Evolutionary conservation across 1,284 basidiomycete genomes (phyloP), one percentile per base, ranked within the genome.

Genomic region (Cutaneotrichosporon spelunceum): DNA sequence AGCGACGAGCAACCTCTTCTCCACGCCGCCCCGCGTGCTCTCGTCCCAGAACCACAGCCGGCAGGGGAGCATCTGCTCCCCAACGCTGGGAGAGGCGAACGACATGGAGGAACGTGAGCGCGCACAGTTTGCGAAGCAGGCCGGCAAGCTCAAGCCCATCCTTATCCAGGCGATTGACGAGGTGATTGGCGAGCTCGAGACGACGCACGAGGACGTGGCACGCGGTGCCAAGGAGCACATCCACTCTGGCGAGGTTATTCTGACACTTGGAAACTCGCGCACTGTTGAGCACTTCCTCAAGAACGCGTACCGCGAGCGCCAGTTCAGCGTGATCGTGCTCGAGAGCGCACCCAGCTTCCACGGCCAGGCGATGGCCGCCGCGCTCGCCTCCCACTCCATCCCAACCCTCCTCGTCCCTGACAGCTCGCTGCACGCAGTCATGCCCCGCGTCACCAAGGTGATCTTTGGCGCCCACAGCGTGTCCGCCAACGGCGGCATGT

Each of bases 391-490:
- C 24, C 83, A 86, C 24, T 88, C 90, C 59, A 93, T 98, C 68
- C 92, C 91, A 13, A 94, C 93, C 21, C 89, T 98, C 74, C 88
- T 99, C 56, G 88, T 99, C 50, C 94, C 95, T 44, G 95, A 98
- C 79, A 91, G 90, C 19, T 91, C 91, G 44, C 88, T 98, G 75
- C 96, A 91, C 76, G 92, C 93, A 14, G 85, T 99, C 67, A 92
- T 99, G 88, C 95, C 95, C 4, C 87, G 95, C 64, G 91, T 97
- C 57, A 96, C 93, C 80, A 99, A 99, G 81, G 89, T 98, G 66
- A 87, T 97, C 65, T 84, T 97, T 54, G 92, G 92, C 53, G 90
- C 93, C 9, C 95, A 97, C 76, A 87, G 90, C 10, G 90, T 99
- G 67, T 86, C 96, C 48, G 94, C 95, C 33, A 96, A 98, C 74